Conservation (phyloP, 2,329 filamentous ascomycete genomes). For the Hypoxylon sp. region DNA sequence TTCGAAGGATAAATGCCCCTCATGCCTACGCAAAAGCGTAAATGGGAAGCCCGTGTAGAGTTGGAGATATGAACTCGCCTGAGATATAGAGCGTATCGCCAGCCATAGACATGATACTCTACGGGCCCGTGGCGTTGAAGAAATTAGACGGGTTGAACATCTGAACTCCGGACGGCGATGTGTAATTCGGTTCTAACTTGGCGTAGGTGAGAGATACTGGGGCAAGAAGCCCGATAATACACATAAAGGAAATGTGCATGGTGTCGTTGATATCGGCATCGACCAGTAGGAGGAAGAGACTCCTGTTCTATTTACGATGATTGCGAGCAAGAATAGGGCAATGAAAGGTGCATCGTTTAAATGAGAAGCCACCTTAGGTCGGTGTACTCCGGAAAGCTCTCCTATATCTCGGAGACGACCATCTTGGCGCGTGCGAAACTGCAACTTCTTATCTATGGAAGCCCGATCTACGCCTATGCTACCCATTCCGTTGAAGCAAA, state of each 20-base stretch:
- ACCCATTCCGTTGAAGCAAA: not conserved
- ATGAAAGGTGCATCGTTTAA: not conserved
- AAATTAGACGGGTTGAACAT: slow-evolving; percentile 51
- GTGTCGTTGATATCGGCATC: not conserved
- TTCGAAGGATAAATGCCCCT: slow-evolving; percentile 54
- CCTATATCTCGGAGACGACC: slow-evolving; percentile 15
- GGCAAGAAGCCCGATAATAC: slow-evolving; percentile 19
- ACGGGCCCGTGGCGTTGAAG: slow-evolving; percentile 51
- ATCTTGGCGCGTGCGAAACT: not conserved
- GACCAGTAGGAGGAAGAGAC: not conserved
- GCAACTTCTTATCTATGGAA: slow-evolving; percentile 17
- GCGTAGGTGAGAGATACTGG: slow-evolving; percentile 9
- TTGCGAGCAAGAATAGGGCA: not conserved
- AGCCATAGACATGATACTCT: slow-evolving; percentile 53
- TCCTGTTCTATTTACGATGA: not conserved
- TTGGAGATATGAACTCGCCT: slow-evolving; percentile 26
- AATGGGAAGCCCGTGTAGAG: not conserved
- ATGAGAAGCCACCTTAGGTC: not conserved
- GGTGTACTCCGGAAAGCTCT: not conserved
- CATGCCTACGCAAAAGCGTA: slow-evolving; percentile 41
- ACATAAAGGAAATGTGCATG: slow-evolving; percentile 18
- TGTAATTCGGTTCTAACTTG: slow-evolving; percentile 49
- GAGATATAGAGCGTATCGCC: slow-evolving; percentile 54
- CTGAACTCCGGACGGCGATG: slow-evolving; percentile 50
- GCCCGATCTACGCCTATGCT: not conserved